These are phyloP conservation scores for Ceratocystiopsis sp. DNA, from an alignment of 2,329 filamentous ascomycete species.

Conservation along the genomic window DNA sequence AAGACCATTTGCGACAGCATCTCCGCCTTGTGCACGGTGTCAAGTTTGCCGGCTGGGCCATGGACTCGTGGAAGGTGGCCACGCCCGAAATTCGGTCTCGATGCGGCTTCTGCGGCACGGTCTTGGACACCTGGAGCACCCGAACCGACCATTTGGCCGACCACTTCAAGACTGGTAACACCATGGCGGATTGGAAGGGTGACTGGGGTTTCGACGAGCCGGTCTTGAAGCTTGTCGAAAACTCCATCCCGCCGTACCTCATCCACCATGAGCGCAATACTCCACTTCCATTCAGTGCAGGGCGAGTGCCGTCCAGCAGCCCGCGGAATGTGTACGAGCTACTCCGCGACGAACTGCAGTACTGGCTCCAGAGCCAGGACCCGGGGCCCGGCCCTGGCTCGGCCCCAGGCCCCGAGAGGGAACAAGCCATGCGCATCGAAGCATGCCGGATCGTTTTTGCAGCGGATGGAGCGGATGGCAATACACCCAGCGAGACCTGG, in stretches of 20 bases:
- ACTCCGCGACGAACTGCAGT: constrained; percentile 38
- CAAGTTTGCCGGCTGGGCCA: constrained; percentile 48
- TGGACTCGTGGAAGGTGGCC: constrained; percentile 43
- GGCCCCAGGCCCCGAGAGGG: constrained; percentile 20
- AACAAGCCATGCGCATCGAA: constrained; percentile 38
- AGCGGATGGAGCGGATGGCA: constrained; percentile 21
- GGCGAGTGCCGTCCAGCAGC: constrained; percentile 24
- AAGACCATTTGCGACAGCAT: constrained; percentile 51
- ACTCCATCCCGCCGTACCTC: constrained; percentile 48
- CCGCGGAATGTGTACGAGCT: constrained; percentile 44
- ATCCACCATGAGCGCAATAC: constrained; percentile 46
- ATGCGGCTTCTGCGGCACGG: constrained; percentile 47
- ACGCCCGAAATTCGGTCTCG: constrained; percentile 44
- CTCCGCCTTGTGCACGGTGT: constrained; percentile 43
- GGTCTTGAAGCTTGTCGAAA: constrained; percentile 46
- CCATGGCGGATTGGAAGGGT: constrained; percentile 54
- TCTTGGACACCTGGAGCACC: constrained; percentile 44
- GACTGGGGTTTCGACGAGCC: constrained; percentile 50
- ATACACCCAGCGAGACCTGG: constrained; percentile 18
- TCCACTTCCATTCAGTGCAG: constrained; percentile 35
- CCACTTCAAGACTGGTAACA: constrained; percentile 48
- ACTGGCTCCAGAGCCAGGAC: constrained; percentile 29
- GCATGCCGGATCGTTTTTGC: constrained; percentile 42
- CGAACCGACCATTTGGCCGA: constrained; percentile 48
- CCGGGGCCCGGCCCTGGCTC: constrained; percentile 2